These are phyloP conservation scores for Colletotrichum higginsianum DNA, from an alignment of 2,329 filamentous ascomycete genomes.

Conservation along the genomic window DNA sequence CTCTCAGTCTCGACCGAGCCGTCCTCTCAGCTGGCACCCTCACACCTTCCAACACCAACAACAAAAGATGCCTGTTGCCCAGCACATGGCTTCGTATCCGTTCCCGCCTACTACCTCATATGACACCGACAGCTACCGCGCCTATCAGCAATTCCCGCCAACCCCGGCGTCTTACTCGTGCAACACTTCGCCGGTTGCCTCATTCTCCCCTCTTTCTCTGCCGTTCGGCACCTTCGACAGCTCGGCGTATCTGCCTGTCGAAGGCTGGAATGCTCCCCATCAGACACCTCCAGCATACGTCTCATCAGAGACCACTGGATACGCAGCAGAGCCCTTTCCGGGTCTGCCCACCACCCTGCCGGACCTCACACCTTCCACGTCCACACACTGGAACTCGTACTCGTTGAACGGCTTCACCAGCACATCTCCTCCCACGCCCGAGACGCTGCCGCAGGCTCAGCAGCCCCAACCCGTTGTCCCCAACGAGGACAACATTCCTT, in stretches of 20 bases:
- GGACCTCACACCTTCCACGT: conserved; percentile 44
- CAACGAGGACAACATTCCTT: conserved; percentile 65
- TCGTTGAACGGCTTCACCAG: conserved; percentile 60
- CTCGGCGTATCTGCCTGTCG: conserved; percentile 57
- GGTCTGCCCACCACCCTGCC: conserved; percentile 43
- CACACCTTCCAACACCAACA: conserved; percentile 62
- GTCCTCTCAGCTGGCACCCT: conserved; percentile 85
- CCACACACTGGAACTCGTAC: conserved; percentile 61
- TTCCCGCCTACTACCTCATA: conserved; percentile 56
- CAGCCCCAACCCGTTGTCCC: conserved; percentile 61
- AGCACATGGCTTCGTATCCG: conserved; percentile 56
- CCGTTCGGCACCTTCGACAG: conserved; percentile 59
- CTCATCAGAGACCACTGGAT: conserved; percentile 45
- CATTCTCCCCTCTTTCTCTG: conserved; percentile 68
- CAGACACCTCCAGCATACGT: conserved; percentile 50
- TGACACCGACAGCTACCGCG: conserved; percentile 59
- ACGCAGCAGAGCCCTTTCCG: conserved; percentile 52
- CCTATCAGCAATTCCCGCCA: conserved; percentile 63
- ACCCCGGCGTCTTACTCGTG: conserved; percentile 70
- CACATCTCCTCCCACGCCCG: conserved; percentile 72
- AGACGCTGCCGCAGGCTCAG: conserved; percentile 69
- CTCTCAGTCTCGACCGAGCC: conserved; percentile 57
- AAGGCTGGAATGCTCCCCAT: conserved; percentile 55
- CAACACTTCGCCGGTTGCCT: conserved; percentile 69
- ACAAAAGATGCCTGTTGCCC: conserved; percentile 49